Percentiles rank a stretch among this genome's conserved stretches.
Conservation (phyloP, 768 basidiomycete species). For the Tricholoma saponaceum region DNA sequence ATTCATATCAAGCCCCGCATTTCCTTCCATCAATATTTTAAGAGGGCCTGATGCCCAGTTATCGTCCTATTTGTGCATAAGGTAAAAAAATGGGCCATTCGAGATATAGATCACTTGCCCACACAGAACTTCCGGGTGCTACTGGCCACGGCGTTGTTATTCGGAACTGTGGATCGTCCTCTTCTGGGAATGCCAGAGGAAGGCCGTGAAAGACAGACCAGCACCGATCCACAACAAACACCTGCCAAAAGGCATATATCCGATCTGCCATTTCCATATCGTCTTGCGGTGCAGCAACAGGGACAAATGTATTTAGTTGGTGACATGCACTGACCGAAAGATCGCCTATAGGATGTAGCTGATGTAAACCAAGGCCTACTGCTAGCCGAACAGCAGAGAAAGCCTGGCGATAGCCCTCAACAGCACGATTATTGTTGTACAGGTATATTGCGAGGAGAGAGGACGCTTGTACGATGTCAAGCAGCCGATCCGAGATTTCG, state of each 20-base stretch:
- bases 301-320: constrained; percentile 19
- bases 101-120: constrained; percentile 13
- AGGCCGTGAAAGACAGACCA: constrained; percentile 56
- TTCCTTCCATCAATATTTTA: constrained; percentile 23
- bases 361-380: constrained; percentile 56
- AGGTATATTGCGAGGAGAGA: constrained; percentile 58
- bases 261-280: constrained; percentile 41
- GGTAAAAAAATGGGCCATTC: background rate
- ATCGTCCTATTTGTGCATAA: constrained; percentile 9
- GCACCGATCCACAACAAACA: constrained; percentile 57
- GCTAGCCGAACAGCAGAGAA: constrained; percentile 59
- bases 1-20: constrained; percentile 18
- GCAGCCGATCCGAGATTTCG: constrained; percentile 49
- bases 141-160: constrained; percentile 54
- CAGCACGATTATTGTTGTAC: constrained; percentile 49
- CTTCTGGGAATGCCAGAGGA: constrained; percentile 49
- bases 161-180: constrained; percentile 39
- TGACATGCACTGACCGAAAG: constrained; percentile 5
- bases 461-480: constrained; percentile 58
- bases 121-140: constrained; percentile 15
- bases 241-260: constrained; percentile 56
- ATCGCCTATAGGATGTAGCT: constrained; percentile 31
- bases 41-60: constrained; percentile 17
- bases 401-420: constrained; percentile 60
- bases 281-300: constrained; percentile 33